These are phyloP conservation scores for Parsonsia alboflavescens DNA, from an alignment of 257 asterid genomes.

Conservation along the genomic window DNA sequence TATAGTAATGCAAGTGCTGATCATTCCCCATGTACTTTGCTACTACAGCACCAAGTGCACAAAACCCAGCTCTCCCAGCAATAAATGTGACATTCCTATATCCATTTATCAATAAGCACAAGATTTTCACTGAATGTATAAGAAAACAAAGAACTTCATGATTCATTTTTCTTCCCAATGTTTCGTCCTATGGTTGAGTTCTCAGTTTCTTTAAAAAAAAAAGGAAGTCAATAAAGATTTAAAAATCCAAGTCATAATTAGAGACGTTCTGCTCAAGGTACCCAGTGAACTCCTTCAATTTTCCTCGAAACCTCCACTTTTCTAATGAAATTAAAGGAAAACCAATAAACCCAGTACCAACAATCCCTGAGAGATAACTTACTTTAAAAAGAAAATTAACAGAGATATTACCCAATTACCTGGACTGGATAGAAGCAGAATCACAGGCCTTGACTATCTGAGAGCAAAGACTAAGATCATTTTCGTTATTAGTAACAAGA, in stretches of 20 bases:
- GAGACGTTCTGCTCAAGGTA: too few species aligned
- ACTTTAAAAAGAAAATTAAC: background rate
- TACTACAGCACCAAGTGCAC: constrained; percentile 74
- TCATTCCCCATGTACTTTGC: constrained; percentile 48
- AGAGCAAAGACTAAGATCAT: constrained; percentile 51
- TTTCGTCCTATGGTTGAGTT: background rate
- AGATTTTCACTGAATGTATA: background rate
- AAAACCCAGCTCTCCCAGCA: constrained; percentile 70
- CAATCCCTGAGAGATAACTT: background rate
- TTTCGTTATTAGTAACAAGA: constrained; percentile 46
- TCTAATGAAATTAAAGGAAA: background rate
- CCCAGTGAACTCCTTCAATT: too few species aligned
- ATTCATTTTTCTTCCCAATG: background rate
- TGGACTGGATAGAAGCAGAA: constrained; percentile 42
- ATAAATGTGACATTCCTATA: constrained; percentile 59
- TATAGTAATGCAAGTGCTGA: constrained; percentile 34
- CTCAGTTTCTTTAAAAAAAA: background rate
- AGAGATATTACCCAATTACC: constrained; percentile 23
- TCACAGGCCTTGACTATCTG: constrained; percentile 66
- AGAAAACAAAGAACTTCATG: background rate
- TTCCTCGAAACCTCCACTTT: too few species aligned
- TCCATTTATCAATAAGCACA: constrained; percentile 10
- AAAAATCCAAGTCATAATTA: background rate
- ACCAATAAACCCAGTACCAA: background rate
- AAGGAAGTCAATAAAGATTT: background rate